Evolutionary conservation across 2,329 filamentous ascomycete genomes (phyloP), one percentile per base, ranked within the genome.

Genomic region (Paraconiothyrium brasiliense): DNA sequence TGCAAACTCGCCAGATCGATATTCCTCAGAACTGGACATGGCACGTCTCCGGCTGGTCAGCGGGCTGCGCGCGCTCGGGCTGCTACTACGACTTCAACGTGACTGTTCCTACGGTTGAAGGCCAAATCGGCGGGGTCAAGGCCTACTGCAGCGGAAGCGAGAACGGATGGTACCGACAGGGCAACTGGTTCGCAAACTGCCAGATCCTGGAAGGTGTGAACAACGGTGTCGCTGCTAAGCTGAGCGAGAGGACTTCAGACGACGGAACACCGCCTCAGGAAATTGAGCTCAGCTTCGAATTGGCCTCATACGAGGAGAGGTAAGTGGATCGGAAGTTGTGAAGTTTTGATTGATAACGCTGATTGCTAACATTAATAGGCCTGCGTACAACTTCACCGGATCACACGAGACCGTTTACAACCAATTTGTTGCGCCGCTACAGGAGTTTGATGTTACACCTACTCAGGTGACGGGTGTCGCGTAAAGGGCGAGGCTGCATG

Each of bases 61-160:
- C 67, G 2, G 69, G 70, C 14, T 71, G 69, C 63, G 37, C 39
- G 0, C 65, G 63, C 30, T 11, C 13, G n/a, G 68, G 68, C 14
- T 71, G 69, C 60, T 67, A 58, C 59, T 71, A 70, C 63, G 35
- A 61, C 60, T 71, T 71, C 65, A 68, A 72, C 57, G 43, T 72
- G 11, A 68, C 65, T 1, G 58, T 69, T 2, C 70, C 69, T 1
- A 57, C 57, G 2, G 54, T 67, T 13, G 35, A 55, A 3, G 54
- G 51, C 13, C 46, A 62, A n/a, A 66, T 67, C 22, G 44, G 24
- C 1, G 62, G 62, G 30, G 66, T 65, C 14, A 64, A 59, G 39
- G 69, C 64, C 5, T 59, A 62, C 51, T 71, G 69, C 63, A 35
- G n/a, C n/a, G 66, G 66, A 22, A 44, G 54, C 49, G 68, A 72